Evolutionary conservation across 1,284 basidiomycete genomes (phyloP), one percentile per base, ranked within the genome.

Genomic region (Malassezia brasiliensis): DNA sequence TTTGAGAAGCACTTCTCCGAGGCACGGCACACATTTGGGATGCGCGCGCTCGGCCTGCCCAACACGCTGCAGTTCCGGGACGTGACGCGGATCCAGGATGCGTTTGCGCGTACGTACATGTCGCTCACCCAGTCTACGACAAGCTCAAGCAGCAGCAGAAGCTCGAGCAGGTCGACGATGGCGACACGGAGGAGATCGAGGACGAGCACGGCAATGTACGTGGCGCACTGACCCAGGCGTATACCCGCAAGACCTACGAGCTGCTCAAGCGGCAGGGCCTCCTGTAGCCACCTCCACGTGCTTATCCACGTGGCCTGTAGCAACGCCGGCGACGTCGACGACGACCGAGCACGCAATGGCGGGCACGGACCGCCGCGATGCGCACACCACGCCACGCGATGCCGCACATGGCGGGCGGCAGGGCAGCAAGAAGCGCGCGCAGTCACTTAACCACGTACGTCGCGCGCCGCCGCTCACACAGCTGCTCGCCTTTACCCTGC

Each of bases 31-130:
- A 88, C 93, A 1, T 98, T 96, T 66, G 94, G 93, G 30, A 96
- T 99, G 90, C 85, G 90, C 38, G 93, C 94, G 4, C 80, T 99
- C 30, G 94, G 94, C 15, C 79, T 99, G 61, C 94, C 94, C 1
- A 98, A 96, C 67, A 96, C 91, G 1, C 93, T 93, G 75, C 94
- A 99, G 77, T 99, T 98, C 79, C 88, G 94, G 69, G 93, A 96
- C 76, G 96, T 99, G 61, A 98, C 91, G 19, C 83, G 86, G 50
- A 99, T 99, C 63, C 86, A 90, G 67, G 94, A 99, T 78, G 94
- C 91, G 0, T 82, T 96, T 58, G 83, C 90, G 44, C 79, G 90
- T 93, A 72, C 68, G 87, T 82, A 37, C 11, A 2, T 25, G 14
- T 12, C 10, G 14, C 47, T 38, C 7, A 30, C 22, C 20, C 51